Evolutionary conservation across 2,329 filamentous ascomycete species (phyloP).

Genomic region (Rutstroemia sp.): DNA sequence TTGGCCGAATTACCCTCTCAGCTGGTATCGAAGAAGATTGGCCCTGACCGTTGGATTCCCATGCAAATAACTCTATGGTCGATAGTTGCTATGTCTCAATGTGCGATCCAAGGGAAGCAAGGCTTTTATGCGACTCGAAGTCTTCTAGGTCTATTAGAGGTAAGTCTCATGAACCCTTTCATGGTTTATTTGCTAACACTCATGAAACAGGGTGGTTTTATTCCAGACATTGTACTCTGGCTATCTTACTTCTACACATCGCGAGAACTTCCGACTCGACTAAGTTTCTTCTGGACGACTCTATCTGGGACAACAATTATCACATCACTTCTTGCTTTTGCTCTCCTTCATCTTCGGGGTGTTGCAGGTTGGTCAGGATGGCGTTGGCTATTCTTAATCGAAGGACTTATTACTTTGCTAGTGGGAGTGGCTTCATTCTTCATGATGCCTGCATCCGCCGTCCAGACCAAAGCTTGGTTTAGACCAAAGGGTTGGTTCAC

Average conservation of each 20-base stretch:
- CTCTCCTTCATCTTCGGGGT: conserved; percentile 44
- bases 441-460: conserved; percentile 53
- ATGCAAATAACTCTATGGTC: conserved; percentile 45
- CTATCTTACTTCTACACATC: conserved; percentile 71
- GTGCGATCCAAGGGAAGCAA: conserved; percentile 35
- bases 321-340: conserved; percentile 50
- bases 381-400: conserved; percentile 48
- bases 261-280: conserved; percentile 57
- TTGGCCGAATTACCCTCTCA: conserved; percentile 42
- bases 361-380: conserved; percentile 46
- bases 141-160: conserved; percentile 25
- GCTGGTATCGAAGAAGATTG: conserved; percentile 40
- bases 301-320: conserved; percentile 35
- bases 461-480: conserved; percentile 47
- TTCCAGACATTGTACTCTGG: conserved; percentile 58
- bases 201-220: conserved; percentile 46
- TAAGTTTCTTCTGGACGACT: conserved; percentile 65
- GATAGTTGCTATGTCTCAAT: conserved; percentile 40
- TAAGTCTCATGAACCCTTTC: conserved; percentile 21
- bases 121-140: conserved; percentile 38
- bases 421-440: conserved; percentile 48
- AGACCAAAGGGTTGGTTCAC: conserved; percentile 55
- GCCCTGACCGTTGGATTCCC: conserved; percentile 44
- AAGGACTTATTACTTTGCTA: conserved; percentile 46
- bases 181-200: background rate